Percentiles rank a stretch among this genome's conserved stretches.
phyloP scores from a whole-genome alignment of 768 basidiomycete species.

The Saitozyma podzolica region DNA sequence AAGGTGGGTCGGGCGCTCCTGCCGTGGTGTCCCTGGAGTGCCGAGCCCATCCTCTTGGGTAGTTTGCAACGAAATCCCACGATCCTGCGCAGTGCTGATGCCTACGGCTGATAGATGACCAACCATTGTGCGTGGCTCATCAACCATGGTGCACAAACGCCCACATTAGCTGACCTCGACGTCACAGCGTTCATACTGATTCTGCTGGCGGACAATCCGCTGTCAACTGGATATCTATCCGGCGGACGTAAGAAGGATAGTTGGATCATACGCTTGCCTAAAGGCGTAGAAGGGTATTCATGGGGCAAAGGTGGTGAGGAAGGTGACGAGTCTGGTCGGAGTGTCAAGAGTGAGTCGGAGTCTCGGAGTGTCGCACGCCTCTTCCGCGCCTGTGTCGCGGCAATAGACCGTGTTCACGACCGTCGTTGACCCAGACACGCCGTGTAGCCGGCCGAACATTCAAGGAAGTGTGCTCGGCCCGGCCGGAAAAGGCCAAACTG shows the following conservation, averaged over 20 bases:
- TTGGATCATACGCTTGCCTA: slow-evolving; percentile 44
- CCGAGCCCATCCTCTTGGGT: too few species aligned
- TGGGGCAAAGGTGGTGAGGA: slow-evolving; percentile 44
- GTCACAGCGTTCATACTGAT: slow-evolving; percentile 34
- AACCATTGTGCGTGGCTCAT: slow-evolving; percentile 24
- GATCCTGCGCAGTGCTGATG: neutral
- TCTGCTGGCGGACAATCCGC: slow-evolving; percentile 12
- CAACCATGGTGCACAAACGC: neutral
- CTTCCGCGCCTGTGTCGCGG: too few species aligned
- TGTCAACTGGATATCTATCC: slow-evolving; percentile 7
- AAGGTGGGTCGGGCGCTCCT: slow-evolving; percentile 22
- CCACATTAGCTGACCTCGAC: neutral
- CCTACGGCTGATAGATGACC: slow-evolving; percentile 24
- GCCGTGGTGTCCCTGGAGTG: too few species aligned
- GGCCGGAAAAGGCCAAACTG: slow-evolving; percentile 4
- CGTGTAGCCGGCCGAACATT: slow-evolving; percentile 29
- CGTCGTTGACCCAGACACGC: neutral
- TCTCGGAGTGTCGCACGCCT: too few species aligned
- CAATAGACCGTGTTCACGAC: neutral
- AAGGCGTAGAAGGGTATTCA: slow-evolving; percentile 24
- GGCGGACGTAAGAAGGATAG: slow-evolving; percentile 29
- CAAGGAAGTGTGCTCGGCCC: slow-evolving; percentile 28
- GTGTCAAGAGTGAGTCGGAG: slow-evolving; percentile 43
- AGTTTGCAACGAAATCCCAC: neutral
- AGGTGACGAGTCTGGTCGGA: slow-evolving; percentile 33